Conservation (phyloP, 768 basidiomycete genomes). For the Pleurotus platypus region DNA sequence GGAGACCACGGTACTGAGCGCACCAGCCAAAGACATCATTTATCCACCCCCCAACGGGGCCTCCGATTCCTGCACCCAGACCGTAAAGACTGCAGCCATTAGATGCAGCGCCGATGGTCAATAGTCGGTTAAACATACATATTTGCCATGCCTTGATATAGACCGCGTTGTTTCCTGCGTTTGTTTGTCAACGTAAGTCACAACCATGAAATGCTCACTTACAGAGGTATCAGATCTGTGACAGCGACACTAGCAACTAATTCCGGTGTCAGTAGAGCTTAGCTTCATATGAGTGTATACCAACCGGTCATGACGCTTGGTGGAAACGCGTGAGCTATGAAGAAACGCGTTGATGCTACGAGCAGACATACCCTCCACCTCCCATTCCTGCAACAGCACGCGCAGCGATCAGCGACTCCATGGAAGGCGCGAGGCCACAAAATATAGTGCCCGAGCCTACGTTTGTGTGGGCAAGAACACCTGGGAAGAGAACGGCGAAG, state of each 20-base stretch:
- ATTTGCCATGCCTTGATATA: conserved; percentile 91
- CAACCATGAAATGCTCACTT: conserved; percentile 24
- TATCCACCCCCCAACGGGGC: conserved; percentile 80
- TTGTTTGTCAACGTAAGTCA: neutral
- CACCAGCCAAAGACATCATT: conserved; percentile 86
- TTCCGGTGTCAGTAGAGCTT: neutral
- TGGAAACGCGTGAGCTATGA: conserved; percentile 12
- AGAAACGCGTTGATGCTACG: neutral
- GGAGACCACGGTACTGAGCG: conserved; percentile 19
- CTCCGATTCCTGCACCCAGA: conserved; percentile 76
- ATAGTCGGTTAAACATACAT: conserved; percentile 48
- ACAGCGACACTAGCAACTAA: conserved; percentile 80
- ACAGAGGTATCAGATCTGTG: conserved; percentile 88
- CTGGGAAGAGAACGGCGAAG: conserved; percentile 6
- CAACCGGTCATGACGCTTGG: conserved; percentile 80
- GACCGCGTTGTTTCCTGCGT: conserved; percentile 73
- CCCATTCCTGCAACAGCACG: conserved; percentile 90
- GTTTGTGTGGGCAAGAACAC: neutral
- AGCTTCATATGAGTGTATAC: conserved; percentile 12
- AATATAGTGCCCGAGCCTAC: conserved; percentile 78
- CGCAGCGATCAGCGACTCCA: conserved; percentile 77
- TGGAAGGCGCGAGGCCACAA: conserved; percentile 84
- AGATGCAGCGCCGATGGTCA: neutral
- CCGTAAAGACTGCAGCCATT: conserved; percentile 64
- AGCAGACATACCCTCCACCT: conserved; percentile 75